phyloP scores from a whole-genome alignment of 2,329 filamentous ascomycete species.

The Graphilbum sp. region DNA sequence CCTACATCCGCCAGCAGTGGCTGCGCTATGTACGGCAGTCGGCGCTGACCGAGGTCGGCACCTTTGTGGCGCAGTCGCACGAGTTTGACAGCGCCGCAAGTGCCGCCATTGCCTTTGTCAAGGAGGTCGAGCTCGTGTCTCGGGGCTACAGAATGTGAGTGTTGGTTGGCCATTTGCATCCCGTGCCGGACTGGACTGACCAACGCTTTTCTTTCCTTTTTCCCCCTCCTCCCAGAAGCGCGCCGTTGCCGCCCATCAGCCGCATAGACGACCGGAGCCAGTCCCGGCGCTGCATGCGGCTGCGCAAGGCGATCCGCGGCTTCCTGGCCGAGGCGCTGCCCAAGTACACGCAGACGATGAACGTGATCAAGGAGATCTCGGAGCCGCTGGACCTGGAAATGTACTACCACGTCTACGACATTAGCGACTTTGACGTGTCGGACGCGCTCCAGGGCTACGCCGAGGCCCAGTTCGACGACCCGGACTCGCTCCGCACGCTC shows the following conservation, averaged over 20 bases:
- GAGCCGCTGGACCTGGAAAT: constrained; percentile 74
- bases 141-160: constrained; percentile 71
- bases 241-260: constrained; percentile 79
- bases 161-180: background rate
- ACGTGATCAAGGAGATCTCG: constrained; percentile 53
- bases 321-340: constrained; percentile 55
- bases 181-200: too few relatives aligned
- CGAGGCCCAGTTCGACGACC: constrained; percentile 56
- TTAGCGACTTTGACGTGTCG: constrained; percentile 55
- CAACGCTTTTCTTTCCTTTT: too few relatives aligned
- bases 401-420: constrained; percentile 81
- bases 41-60: constrained; percentile 50
- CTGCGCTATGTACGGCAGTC: constrained; percentile 62
- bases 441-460: constrained; percentile 48
- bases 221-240: constrained; percentile 56
- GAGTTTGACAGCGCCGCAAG: constrained; percentile 64
- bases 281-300: constrained; percentile 58
- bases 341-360: constrained; percentile 54
- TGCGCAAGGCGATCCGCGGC: constrained; percentile 60
- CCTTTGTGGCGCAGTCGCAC: constrained; percentile 58
- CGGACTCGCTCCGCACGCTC: constrained; percentile 61
- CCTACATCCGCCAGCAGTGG: constrained; percentile 65
- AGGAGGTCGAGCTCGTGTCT: constrained; percentile 91
- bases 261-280: constrained; percentile 74
- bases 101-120: constrained; percentile 65